Evolutionary conservation across 139 green algal species (phyloP).

Genomic region (Axilococcus clingmanii): DNA sequence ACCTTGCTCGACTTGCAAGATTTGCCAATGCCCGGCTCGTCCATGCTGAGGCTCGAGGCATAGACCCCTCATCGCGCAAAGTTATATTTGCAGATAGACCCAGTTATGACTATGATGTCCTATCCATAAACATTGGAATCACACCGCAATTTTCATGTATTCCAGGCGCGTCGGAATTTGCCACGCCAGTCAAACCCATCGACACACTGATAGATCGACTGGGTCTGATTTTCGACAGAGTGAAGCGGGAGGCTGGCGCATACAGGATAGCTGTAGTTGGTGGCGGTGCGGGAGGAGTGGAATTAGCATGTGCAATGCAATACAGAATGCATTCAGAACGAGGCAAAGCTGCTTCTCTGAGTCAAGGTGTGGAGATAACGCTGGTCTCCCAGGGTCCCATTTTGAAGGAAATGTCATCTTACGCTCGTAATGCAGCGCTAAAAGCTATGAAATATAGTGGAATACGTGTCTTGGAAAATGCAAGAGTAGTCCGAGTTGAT

Average conservation of each 20-base stretch:
- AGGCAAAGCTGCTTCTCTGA: not conserved
- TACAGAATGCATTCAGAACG: constrained; percentile 16
- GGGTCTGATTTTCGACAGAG: not conserved
- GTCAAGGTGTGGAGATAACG: constrained; percentile 1
- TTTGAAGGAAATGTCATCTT: constrained; percentile 25
- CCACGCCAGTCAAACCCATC: constrained; percentile 89
- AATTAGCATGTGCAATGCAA: constrained; percentile 75
- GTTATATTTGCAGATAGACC: constrained; percentile 53
- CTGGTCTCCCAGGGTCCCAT: constrained; percentile 36
- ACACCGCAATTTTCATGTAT: constrained; percentile 48
- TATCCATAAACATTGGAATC: constrained; percentile 89
- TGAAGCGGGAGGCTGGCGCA: not conserved
- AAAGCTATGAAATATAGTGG: constrained; percentile 22
- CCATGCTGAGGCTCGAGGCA: constrained; percentile 47
- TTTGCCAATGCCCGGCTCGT: constrained; percentile 70
- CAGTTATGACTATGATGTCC: constrained; percentile 71
- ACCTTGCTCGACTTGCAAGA: constrained; percentile 60
- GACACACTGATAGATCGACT: constrained; percentile 33
- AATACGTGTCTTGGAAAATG: constrained; percentile 11
- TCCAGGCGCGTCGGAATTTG: constrained; percentile 50
- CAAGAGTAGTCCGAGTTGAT: not conserved
- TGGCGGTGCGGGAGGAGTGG: constrained; percentile 79
- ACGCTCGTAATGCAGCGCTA: constrained; percentile 27
- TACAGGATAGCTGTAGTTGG: constrained; percentile 73
- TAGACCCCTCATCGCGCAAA: constrained; percentile 42